Base-by-base conservation (phyloP, 495 filamentous ascomycete genomes). In the Evansstolkia leycettana region DNA sequence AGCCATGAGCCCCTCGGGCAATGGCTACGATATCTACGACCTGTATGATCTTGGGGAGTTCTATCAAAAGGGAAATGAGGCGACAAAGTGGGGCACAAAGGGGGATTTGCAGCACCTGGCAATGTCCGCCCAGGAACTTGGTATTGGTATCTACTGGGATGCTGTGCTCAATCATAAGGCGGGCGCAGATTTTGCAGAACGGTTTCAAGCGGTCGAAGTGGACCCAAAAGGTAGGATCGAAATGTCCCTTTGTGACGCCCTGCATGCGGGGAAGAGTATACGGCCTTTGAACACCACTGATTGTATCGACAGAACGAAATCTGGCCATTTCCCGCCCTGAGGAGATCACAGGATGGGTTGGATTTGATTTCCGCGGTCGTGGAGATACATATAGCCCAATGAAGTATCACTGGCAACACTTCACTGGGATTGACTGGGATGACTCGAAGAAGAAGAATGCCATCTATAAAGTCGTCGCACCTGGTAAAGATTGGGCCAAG, bases 1-100 rank as follows among this genome's bases (percentile, higher is more conserved):
- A 53, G 77, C 69, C 1, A 70, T 71, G 45, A 73, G 63, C 26
- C 67, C 69, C 1, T 43, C 66, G 3, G 74, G 76, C 8, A 82
- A 80, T 45, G 81, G 80, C n/a, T 84, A 84, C 48, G 80, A 84
- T 51, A 69, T 81, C 45, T 84, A 85, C 38, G 79, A 85, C 45
- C 54, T 86, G 3, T 86, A 80, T 43, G 81, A 86, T 36, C 53
- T 84, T 15, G 80, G 81, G 23, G 81, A 86, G 45, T 86, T 84
- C 43, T 70, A 84, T 44, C 80, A 84, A 43, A 83, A 84, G 43
- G 76, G 75, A 25, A 48, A 57, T 1, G 50, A 62, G 8, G 57
- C 60, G n/a, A 83, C 79, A 12, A 82, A 83, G 58, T 86, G 78
- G 78, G 80, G 81, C n/a, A 66, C 60, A 13, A 78, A 72, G 38